Evolutionary conservation across 2,329 filamentous ascomycete species (phyloP), one percentile per base, ranked within the genome.

Genomic region (Apiospora marii): DNA sequence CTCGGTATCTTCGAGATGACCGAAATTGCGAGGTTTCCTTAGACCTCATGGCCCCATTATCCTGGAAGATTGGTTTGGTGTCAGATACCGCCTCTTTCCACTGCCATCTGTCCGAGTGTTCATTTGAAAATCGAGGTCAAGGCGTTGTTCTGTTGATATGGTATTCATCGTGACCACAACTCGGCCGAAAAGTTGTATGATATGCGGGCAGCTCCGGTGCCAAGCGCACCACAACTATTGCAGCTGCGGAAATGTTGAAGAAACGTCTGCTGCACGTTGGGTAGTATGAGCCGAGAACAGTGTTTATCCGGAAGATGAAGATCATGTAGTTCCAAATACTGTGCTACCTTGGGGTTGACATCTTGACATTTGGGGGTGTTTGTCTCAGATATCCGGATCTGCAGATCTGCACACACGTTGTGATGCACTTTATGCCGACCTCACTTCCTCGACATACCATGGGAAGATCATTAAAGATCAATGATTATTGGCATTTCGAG

Each of bases 301-400:
- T 41, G 10, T 64, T n/a, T n/a, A 19, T 34, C 34, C 14, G 19
- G 19, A 41, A 37, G 10, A 14, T 41, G 19, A 41, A n/a, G 30
- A 64, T 64, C 19, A 41, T 22, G 22, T 64, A 64, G 58, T 61
- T 61, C 53, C 30, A 37, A 37, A 61, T 61, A 61, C 30, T 27
- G 27, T 34, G 27, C 24, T 58, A 19, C 51, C 51, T 8, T 27
- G 16, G 6, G 58, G 34, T 61, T 37, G 51, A 22, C 30, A 61
- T 64, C 58, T 64, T 64, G 58, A 64, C 34, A 64, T 41, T 41
- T 14, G 58, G 19, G 19, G 19, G 2, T 41, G 58, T 41, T 64
- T 64, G 58, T 64, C 58, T 64, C 58, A 64, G 58, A 64, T 64
- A 64, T 24, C 58, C 30, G 19, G 58, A 64, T 24, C 58, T 64